Evolutionary conservation across 2,329 filamentous ascomycete species (phyloP).

Genomic region (Thielaviopsis musarum): DNA sequence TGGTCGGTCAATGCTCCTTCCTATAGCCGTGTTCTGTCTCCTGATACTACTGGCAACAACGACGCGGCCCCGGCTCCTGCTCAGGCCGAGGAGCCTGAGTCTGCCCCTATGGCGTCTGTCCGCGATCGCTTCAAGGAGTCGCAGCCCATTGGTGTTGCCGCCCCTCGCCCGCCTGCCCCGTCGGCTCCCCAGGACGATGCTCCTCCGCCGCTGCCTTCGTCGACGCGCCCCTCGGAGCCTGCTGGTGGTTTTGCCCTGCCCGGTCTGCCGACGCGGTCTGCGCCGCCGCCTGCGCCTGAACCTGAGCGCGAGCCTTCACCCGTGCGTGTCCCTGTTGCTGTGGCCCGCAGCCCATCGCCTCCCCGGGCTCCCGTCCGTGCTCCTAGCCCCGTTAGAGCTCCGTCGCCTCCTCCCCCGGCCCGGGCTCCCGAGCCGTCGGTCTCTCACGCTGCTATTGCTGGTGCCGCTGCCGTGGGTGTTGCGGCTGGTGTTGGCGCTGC

Average conservation of each 20-base stretch:
- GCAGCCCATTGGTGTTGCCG: slow-evolving; percentile 45
- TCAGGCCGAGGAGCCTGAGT: slow-evolving; percentile 30
- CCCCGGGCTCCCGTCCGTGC: slow-evolving; percentile 20
- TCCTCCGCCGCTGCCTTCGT: slow-evolving; percentile 20
- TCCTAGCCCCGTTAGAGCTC: slow-evolving; percentile 16
- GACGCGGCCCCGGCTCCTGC: slow-evolving; percentile 1
- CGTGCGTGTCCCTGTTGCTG: slow-evolving; percentile 71
- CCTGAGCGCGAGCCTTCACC: slow-evolving; percentile 52
- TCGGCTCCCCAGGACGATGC: slow-evolving; percentile 27
- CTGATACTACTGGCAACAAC: slow-evolving; percentile 45
- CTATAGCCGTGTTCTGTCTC: slow-evolving; percentile 45
- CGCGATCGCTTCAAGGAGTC: slow-evolving; percentile 69
- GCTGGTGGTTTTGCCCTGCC: slow-evolving; percentile 64
- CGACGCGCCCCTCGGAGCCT: slow-evolving; percentile 43
- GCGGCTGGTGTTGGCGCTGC: slow-evolving; percentile 37
- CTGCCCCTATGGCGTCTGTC: slow-evolving; percentile 54
- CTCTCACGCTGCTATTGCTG: slow-evolving; percentile 8
- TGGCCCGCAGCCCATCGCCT: slow-evolving; percentile 38
- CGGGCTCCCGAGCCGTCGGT: slow-evolving; percentile 9
- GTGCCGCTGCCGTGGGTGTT: slow-evolving; percentile 1
- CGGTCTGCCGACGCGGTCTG: slow-evolving; percentile 49
- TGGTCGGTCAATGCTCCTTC: slow-evolving; percentile 67
- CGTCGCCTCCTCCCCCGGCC: slow-evolving; percentile 11
- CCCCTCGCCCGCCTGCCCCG: slow-evolving; percentile 20
- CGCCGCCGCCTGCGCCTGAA: slow-evolving; percentile 32